Percentiles rank a stretch among this genome's conserved stretches.
Conservation (phyloP, 2,329 filamentous ascomycete genomes). For the Colletotrichum sp. region DNA sequence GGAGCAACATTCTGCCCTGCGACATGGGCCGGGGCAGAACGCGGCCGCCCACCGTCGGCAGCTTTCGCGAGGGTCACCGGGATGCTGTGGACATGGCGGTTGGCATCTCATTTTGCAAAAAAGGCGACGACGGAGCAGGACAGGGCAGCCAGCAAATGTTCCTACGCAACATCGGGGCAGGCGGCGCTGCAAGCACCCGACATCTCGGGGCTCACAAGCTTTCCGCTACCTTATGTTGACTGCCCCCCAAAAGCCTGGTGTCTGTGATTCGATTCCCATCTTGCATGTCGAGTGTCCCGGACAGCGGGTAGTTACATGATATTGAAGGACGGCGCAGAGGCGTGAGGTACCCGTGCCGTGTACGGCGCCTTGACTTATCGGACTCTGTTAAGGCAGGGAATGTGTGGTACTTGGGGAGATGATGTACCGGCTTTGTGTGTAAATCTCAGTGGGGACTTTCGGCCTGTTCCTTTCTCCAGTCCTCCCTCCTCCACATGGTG, state of each 20-base stretch:
- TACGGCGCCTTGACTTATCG: not conserved
- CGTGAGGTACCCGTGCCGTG: not conserved
- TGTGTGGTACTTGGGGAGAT: not conserved
- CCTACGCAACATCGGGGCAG: not conserved
- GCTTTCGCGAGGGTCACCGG: not conserved
- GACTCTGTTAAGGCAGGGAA: not conserved
- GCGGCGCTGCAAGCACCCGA: slow-evolving; percentile 4
- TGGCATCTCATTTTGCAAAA: not conserved
- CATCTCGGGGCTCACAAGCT: not conserved
- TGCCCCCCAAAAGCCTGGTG: not conserved
- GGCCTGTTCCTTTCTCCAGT: not conserved
- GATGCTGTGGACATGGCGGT: not conserved
- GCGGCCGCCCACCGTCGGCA: not conserved
- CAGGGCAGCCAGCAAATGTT: not conserved
- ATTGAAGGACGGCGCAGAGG: not conserved
- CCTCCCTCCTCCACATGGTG: not conserved
- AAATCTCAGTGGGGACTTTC: not conserved
- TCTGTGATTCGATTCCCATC: slow-evolving; percentile 3
- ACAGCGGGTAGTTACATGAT: not conserved
- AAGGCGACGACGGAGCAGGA: not conserved
- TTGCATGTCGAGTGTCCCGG: not conserved
- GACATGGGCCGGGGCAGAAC: not conserved
- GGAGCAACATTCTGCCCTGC: not conserved
- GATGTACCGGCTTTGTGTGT: not conserved
- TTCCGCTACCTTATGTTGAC: slow-evolving; percentile 1